Evolutionary conservation across 1,284 basidiomycete genomes (phyloP).

Genomic region (Rhodotorula sp.): DNA sequence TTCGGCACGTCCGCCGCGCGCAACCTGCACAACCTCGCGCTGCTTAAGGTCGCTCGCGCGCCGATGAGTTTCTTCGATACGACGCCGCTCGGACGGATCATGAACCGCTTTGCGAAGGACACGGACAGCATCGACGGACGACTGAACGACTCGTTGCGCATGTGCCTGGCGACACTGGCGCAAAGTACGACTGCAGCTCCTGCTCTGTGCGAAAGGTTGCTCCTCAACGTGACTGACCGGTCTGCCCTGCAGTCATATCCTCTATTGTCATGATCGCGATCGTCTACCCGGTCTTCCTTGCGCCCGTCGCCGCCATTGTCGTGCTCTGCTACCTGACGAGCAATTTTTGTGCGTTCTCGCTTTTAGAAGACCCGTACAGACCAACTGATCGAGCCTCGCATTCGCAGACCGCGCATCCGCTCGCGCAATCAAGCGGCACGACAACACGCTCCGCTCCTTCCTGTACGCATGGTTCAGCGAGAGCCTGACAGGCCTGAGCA

Average conservation of each 20-base stretch:
- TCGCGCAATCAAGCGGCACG: constrained; percentile 67
- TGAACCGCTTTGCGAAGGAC: constrained; percentile 54
- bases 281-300: constrained; percentile 41
- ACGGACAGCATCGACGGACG: constrained; percentile 60
- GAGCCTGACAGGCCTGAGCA: constrained; percentile 66
- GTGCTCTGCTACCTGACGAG: constrained; percentile 47
- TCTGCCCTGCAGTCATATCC: not conserved
- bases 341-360: constrained; percentile 1
- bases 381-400: constrained; percentile 15
- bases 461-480: constrained; percentile 47
- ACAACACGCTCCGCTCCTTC: constrained; percentile 47
- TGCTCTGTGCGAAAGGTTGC: constrained; percentile 53
- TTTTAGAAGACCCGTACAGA: not conserved
- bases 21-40: constrained; percentile 55
- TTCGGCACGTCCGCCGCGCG: constrained; percentile 43
- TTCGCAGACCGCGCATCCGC: constrained; percentile 68
- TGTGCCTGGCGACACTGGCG: constrained; percentile 45
- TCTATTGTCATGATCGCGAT: constrained; percentile 54
- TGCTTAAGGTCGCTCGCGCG: constrained; percentile 61
- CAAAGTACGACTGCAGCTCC: constrained; percentile 61
- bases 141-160: constrained; percentile 29
- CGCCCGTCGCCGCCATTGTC: constrained; percentile 59
- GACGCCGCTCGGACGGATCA: constrained; percentile 65
- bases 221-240: not conserved
- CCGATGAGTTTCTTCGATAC: constrained; percentile 71